Base-by-base conservation (phyloP, 306 rosid species). In the Medicago arabica region DNA sequence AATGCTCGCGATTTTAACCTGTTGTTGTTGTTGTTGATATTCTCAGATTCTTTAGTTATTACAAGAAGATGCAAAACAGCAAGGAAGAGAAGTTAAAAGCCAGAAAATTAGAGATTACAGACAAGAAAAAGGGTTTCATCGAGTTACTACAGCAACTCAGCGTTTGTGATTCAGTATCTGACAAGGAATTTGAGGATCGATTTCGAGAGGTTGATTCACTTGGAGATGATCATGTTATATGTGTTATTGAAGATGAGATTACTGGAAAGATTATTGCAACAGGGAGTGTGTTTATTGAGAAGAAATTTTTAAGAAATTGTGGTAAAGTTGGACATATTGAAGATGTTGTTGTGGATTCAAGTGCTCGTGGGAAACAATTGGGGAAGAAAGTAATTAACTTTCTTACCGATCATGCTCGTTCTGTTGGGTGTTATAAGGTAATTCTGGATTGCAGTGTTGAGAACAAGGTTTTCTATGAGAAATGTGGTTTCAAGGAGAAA, bases 281-380 rank as follows among this genome's bases (percentile, higher is more conserved):
- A 5, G 97, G 97, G 46, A 84, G 89, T 43, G 82, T 92, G 62
- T 85, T 82, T 55, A 58, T 77, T 31, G 85, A 82, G 79, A 77
- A 82, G 88, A 91, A 93, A 67, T 91, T 93, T 66, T 21, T 93
- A 28, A 88, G 97, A 38, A 89, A 87, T 76, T 89, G 96, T 38
- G 90, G 96, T 23, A 89, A 91, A 63, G 96, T 77, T 50, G 97
- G 88, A 39, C 96, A 89, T 78, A 80, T 91, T 18, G 98, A 91
- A 66, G 96, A 91, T 25, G 90, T 93, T 28, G 97, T 89, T 71
- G 98, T 93, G 40, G 89, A 93, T 83, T 71, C 91, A 18, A 79
- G 69, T 76, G 74, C 81, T 39, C 89, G 94, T 1, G 98, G 94
- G 67, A 82, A 77, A 72, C 79, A 82, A 38, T 67, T 82, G 38